Evolutionary conservation across 495 filamentous ascomycete species (phyloP), one percentile per base, ranked within the genome.

Genomic region (Penicillium mononematosum): DNA sequence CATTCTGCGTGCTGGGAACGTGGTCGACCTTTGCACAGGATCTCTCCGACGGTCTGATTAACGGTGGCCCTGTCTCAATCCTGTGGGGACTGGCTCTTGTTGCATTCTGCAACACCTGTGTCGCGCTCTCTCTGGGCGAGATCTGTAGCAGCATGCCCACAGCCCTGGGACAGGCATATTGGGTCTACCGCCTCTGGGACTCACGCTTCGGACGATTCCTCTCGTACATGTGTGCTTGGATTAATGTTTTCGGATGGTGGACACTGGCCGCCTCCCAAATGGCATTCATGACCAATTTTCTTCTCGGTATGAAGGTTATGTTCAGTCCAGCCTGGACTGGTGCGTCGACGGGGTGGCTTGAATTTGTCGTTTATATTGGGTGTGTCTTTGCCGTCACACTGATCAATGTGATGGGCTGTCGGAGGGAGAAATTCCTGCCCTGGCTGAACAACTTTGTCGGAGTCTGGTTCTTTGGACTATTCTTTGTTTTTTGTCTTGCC

Each of bases 181-280:
- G 75, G 75, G 66, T 75, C 16, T 69, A 66, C 43, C 70, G 75
- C n/a, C 64, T 78, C 8, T 74, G 70, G 70, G 60, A 70, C 19
- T 67, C 66, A 4, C 67, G 57, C 0, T 58, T 49, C 11, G 76
- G 73, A 1, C 69, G 75, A 0, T 78, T 76, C 19, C 53, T 65
- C 9, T 76, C 73, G 4, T 78, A 78, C 57, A 74, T 77, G 64
- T 76, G 73, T 57, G 76, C 76, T 0, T 77, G 76, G 76, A 76
- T 78, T 59, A 77, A 78, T 58, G 75, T 71, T 10, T 78, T 77
- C 55, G 75, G 76, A 5, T 78, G 76, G 76, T 78, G 76, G 76
- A 77, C 76, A 6, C 58, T 78, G 19, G 71, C 72, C 0, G 76
- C 76, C 0, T 76, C 73, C 1, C 75, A 77, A 55, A 64, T 76